phyloP scores from a whole-genome alignment of 2,329 filamentous ascomycete genomes.

The Arthrinium puccinioides region DNA sequence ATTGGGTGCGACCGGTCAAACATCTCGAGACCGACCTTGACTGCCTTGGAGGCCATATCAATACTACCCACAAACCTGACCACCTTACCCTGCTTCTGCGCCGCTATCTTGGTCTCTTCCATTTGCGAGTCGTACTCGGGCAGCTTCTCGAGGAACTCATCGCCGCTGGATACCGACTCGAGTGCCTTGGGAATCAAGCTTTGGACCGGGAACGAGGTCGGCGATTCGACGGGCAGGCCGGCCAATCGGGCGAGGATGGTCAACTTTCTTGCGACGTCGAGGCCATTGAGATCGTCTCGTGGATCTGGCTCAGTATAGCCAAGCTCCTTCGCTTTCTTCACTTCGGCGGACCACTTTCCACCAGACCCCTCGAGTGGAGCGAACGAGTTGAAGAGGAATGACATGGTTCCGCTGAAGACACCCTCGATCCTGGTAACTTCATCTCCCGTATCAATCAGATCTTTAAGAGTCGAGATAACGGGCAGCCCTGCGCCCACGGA shows the following conservation, averaged over 20 bases:
- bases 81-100: conserved; percentile 82
- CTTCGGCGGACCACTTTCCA: conserved; percentile 84
- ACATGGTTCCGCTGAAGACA: conserved; percentile 96
- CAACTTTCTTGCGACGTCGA: conserved; percentile 90
- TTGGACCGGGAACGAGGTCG: conserved; percentile 87
- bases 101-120: conserved; percentile 79
- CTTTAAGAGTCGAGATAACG: conserved; percentile 86
- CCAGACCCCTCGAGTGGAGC: conserved; percentile 70
- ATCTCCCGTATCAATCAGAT: conserved; percentile 91
- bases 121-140: conserved; percentile 82
- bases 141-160: conserved; percentile 78
- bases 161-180: conserved; percentile 66
- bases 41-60: conserved; percentile 69
- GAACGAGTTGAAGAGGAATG: conserved; percentile 96
- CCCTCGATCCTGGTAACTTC: conserved; percentile 89
- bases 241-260: conserved; percentile 87
- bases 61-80: conserved; percentile 92
- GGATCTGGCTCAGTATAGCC: conserved; percentile 91
- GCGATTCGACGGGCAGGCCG: conserved; percentile 73
- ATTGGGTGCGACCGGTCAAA: conserved; percentile 86
- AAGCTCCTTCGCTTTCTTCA: conserved; percentile 83
- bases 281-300: conserved; percentile 76
- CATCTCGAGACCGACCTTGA: conserved; percentile 89
- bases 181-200: conserved; percentile 86
- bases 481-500: conserved; percentile 91